Percentiles rank a stretch among this genome's conserved stretches.
Evolutionary conservation across 2,329 filamentous ascomycete species (phyloP).

Genomic region (Ascosphaera aggregata): DNA sequence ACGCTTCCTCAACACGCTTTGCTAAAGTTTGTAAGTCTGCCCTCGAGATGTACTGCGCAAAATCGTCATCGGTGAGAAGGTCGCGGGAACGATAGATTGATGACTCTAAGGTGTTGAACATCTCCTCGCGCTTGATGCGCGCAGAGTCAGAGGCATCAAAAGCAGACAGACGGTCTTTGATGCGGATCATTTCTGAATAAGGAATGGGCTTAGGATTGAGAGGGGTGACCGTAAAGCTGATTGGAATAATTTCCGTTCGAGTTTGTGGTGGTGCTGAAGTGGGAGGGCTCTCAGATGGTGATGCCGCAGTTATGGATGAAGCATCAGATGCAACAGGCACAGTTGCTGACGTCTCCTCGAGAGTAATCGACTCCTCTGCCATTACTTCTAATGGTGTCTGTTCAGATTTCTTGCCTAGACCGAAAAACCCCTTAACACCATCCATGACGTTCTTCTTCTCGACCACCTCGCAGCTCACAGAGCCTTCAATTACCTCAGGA

Average conservation of each 20-base stretch:
- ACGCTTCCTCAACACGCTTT: slow-evolving; percentile 41
- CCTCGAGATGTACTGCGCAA: slow-evolving; percentile 46
- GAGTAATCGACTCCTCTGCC: slow-evolving; percentile 24
- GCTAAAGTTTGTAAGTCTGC: slow-evolving; percentile 44
- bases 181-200: slow-evolving; percentile 18
- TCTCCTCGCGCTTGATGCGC: slow-evolving; percentile 56
- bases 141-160: slow-evolving; percentile 72
- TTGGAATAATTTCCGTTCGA: slow-evolving; percentile 27
- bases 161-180: slow-evolving; percentile 51
- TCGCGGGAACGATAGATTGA: slow-evolving; percentile 82
- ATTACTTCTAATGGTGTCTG: slow-evolving; percentile 42
- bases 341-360: slow-evolving; percentile 18
- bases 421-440: slow-evolving; percentile 88
- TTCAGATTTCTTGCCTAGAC: slow-evolving; percentile 78
- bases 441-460: slow-evolving; percentile 68
- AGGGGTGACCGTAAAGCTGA: slow-evolving; percentile 26
- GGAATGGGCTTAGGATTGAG: slow-evolving; percentile 19
- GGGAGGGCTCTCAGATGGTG: slow-evolving; percentile 21
- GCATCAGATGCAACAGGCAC: slow-evolving; percentile 23
- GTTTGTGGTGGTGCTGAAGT: slow-evolving; percentile 28
- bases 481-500: slow-evolving; percentile 52
- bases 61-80: slow-evolving; percentile 52
- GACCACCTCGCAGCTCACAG: slow-evolving; percentile 57
- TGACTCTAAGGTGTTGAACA: slow-evolving; percentile 75
- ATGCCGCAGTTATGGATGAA: slow-evolving; percentile 10